Percentiles rank a stretch among this genome's conserved stretches.
Conservation (phyloP, 495 filamentous ascomycete species). For the Xylaria castorea region DNA sequence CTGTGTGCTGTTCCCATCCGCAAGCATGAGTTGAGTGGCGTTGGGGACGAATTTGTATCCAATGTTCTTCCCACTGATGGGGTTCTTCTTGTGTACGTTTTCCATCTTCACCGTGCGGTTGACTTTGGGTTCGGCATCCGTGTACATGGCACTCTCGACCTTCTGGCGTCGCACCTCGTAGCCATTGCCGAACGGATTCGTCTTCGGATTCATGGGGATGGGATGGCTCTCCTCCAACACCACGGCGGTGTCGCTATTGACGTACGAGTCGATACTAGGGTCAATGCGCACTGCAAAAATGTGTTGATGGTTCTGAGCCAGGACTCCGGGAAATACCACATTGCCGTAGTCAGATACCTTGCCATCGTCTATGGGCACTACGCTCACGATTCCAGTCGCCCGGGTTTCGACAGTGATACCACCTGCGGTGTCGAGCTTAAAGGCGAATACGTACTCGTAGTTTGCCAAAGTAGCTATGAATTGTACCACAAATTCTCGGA, state of each 20-base stretch:
- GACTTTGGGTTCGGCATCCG: conserved; percentile 64
- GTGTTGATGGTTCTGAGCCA: conserved; percentile 81
- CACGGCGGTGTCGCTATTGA: conserved; percentile 77
- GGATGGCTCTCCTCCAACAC: conserved; percentile 68
- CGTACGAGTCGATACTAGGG: conserved; percentile 77
- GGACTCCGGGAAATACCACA: conserved; percentile 83
- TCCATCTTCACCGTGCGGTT: conserved; percentile 85
- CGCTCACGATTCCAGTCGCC: conserved; percentile 86
- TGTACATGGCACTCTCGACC: conserved; percentile 65
- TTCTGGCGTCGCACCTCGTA: conserved; percentile 58
- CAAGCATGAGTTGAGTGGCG: conserved; percentile 81
- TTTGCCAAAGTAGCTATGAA: conserved; percentile 81
- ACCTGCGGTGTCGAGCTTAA: conserved; percentile 84
- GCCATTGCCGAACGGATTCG: conserved; percentile 81
- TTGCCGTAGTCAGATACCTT: conserved; percentile 78
- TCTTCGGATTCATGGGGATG: conserved; percentile 57
- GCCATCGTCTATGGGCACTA: conserved; percentile 74
- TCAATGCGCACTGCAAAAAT: conserved; percentile 90
- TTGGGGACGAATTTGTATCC: conserved; percentile 80
- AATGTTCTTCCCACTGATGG: conserved; percentile 76
- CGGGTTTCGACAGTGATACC: conserved; percentile 81
- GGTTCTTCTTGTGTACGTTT: conserved; percentile 68
- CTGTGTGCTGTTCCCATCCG: conserved; percentile 71
- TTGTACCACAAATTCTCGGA: conserved; percentile 76
- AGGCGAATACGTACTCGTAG: conserved; percentile 86